phyloP scores from a whole-genome alignment of 2,329 filamentous ascomycete species.

The Calonectria leucothoes region DNA sequence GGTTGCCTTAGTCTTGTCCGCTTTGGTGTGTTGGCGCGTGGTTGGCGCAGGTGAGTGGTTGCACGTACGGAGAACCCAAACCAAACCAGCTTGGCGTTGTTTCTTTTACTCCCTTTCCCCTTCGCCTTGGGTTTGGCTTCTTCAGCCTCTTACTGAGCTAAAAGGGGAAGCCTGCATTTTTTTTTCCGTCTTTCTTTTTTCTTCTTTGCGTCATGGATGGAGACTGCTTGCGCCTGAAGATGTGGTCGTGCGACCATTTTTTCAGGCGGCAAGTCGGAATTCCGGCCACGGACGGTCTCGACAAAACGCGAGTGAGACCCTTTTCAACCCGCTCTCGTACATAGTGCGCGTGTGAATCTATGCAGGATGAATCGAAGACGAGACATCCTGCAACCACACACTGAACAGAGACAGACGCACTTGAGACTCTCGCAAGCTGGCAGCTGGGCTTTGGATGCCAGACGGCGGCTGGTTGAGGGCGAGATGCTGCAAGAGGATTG shows the following conservation, averaged over 20 bases:
- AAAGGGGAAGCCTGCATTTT: background rate
- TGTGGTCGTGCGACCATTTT: background rate
- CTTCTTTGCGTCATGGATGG: background rate
- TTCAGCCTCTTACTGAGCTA: background rate
- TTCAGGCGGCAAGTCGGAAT: background rate
- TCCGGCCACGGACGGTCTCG: background rate
- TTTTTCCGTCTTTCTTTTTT: background rate
- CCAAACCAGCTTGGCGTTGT: conserved; percentile 2
- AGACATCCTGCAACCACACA: background rate
- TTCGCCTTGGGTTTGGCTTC: background rate
- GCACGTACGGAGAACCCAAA: background rate
- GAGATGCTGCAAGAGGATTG: conserved; percentile 35
- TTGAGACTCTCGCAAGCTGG: conserved; percentile 5
- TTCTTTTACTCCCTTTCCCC: background rate
- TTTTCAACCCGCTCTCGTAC: background rate
- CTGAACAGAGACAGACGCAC: background rate
- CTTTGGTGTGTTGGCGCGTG: conserved; percentile 40
- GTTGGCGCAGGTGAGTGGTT: conserved; percentile 28
- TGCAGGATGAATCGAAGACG: background rate
- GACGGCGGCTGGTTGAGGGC: conserved; percentile 21
- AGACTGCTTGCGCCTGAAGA: background rate
- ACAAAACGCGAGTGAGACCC: background rate
- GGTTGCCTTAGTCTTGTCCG: conserved; percentile 11
- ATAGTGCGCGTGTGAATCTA: background rate
- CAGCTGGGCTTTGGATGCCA: conserved; percentile 22